Evolutionary conservation across 768 basidiomycete genomes (phyloP).

Genomic region (Termitomyces eurrhizus): DNA sequence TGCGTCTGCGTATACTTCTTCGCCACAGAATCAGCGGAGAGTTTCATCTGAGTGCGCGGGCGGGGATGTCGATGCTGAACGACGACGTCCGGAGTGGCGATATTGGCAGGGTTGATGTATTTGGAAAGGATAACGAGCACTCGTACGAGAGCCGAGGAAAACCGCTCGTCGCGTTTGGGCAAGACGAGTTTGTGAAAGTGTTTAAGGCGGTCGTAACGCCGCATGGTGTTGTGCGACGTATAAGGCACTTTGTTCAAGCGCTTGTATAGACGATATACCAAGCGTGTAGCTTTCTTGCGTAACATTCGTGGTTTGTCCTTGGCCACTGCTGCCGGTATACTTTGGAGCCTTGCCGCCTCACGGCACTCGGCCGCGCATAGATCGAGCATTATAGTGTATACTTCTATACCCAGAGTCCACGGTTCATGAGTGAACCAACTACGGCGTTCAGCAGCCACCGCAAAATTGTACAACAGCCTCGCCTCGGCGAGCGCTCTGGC

Average conservation of each 20-base stretch:
- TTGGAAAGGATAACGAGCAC: constrained; percentile 26
- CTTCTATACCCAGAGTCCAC: constrained; percentile 64
- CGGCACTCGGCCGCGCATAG: constrained; percentile 45
- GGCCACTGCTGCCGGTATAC: constrained; percentile 11
- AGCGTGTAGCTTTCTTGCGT: constrained; percentile 3
- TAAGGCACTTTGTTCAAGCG: constrained; percentile 5
- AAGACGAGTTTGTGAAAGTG: constrained; percentile 17
- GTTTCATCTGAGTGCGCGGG: not conserved
- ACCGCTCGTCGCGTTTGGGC: constrained; percentile 55
- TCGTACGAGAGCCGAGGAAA: constrained; percentile 60
- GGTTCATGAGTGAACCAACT: constrained; percentile 47
- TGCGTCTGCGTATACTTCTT: not conserved
- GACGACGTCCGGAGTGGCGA: not conserved
- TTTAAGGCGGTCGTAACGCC: not conserved
- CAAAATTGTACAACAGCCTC: constrained; percentile 51
- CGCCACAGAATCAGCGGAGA: not conserved
- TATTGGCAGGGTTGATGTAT: not conserved
- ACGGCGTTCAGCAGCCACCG: constrained; percentile 50
- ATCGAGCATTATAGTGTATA: constrained; percentile 72
- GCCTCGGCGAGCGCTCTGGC: constrained; percentile 55
- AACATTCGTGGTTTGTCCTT: not conserved
- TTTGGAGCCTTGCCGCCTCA: constrained; percentile 14
- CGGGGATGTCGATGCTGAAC: not conserved
- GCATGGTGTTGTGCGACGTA: not conserved
- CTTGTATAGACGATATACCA: constrained; percentile 7